phyloP scores from a whole-genome alignment of 2,329 filamentous ascomycete genomes.

The Venturiaceae sp. region DNA sequence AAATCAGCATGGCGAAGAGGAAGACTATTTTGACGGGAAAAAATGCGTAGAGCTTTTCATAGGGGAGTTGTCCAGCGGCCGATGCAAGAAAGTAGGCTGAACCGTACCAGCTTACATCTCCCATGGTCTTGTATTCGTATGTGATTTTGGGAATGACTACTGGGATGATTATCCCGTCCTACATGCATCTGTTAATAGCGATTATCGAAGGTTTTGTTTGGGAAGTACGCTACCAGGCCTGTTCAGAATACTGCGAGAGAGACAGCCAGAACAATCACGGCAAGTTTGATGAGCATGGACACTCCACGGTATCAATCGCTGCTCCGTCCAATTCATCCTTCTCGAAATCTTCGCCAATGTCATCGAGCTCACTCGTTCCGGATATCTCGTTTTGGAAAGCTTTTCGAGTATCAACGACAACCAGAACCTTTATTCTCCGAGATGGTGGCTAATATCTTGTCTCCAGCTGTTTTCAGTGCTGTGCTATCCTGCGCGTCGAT shows the following conservation, averaged over 20 bases:
- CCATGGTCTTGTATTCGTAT: conserved; percentile 1
- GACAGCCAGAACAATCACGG: not conserved
- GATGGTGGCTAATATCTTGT: too few relatives aligned
- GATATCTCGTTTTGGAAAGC: too few relatives aligned
- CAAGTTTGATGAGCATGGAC: not conserved
- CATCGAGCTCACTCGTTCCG: too few relatives aligned
- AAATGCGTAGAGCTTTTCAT: conserved; percentile 10
- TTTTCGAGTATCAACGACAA: too few relatives aligned
- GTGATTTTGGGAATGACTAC: conserved; percentile 35
- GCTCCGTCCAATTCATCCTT: too few relatives aligned
- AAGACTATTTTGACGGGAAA: conserved; percentile 6
- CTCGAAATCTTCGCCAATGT: too few relatives aligned
- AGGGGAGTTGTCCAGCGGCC: not conserved
- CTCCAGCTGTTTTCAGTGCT: too few relatives aligned
- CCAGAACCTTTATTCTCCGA: too few relatives aligned
- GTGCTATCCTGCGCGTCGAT: too few relatives aligned
- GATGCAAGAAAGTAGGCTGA: conserved; percentile 8
- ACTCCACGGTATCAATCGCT: not conserved
- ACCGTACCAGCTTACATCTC: conserved; percentile 9
- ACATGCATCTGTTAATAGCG: not conserved
- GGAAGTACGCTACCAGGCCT: not conserved
- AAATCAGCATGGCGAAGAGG: conserved; percentile 8
- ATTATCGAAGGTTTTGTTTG: too few relatives aligned
- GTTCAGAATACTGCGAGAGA: not conserved
- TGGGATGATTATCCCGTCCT: conserved; percentile 23